A percentile compares a stretch with the other conserved stretches of the same genome.
phyloP scores from a whole-genome alignment of 208 protist species.

The Porcisia deanei region DNA sequence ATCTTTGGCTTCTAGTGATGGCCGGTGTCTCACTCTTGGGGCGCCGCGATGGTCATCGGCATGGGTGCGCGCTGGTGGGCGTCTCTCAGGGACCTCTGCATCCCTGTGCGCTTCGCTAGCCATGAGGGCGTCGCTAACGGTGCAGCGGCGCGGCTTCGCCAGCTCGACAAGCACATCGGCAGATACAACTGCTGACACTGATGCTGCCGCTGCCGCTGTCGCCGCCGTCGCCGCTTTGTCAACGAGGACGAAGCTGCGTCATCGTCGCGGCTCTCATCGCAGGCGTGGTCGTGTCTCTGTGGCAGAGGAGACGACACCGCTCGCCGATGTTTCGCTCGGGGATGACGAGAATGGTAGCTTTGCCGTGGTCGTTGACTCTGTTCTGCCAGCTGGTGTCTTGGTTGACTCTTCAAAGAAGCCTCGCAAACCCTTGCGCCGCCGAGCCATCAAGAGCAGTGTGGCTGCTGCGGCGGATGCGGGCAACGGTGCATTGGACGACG shows the following conservation, averaged over 20 bases:
- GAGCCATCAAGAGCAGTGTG: neutral
- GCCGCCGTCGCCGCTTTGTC: conserved; percentile 2
- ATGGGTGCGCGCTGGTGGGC: neutral
- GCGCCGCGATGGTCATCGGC: neutral
- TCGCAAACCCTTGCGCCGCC: neutral
- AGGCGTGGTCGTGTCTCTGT: conserved; percentile 18
- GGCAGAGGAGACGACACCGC: neutral
- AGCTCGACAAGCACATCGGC: conserved; percentile 14
- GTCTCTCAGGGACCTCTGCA: neutral
- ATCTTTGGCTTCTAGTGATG: neutral
- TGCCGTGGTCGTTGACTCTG: neutral
- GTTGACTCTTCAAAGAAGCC: neutral
- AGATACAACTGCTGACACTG: neutral
- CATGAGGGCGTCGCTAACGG: neutral
- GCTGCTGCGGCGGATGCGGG: neutral
- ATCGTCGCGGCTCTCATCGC: conserved; percentile 26
- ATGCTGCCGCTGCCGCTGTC: neutral
- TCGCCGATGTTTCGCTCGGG: neutral
- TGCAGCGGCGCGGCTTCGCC: conserved; percentile 3
- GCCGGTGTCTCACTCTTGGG: neutral
- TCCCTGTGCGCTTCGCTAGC: neutral
- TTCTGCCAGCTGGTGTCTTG: neutral
- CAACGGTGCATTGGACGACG: neutral
- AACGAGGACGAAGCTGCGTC: conserved; percentile 8
- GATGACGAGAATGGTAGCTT: neutral